phyloP scores from a whole-genome alignment of 1,284 basidiomycete species.

The Kwoniella shivajii region DNA sequence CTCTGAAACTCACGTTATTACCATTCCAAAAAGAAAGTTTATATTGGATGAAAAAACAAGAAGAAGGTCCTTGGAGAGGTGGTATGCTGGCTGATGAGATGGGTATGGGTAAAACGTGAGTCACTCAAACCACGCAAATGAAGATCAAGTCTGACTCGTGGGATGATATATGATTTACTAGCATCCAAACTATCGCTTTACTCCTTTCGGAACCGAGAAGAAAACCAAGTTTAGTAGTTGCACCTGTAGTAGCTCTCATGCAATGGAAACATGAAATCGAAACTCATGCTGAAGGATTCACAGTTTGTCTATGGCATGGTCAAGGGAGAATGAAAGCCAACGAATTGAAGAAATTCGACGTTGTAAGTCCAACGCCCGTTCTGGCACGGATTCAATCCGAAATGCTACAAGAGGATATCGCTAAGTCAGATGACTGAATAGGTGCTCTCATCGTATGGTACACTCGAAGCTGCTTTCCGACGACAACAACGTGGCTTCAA shows the following conservation, averaged over 20 bases:
- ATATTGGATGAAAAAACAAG: slow-evolving; percentile 95
- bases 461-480: slow-evolving; percentile 89
- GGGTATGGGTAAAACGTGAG: slow-evolving; percentile 84
- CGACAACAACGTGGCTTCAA: slow-evolving; percentile 93
- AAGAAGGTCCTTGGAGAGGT: slow-evolving; percentile 81
- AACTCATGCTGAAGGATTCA: slow-evolving; percentile 73
- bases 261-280: slow-evolving; percentile 98
- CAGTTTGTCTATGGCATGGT: slow-evolving; percentile 90
- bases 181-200: slow-evolving; percentile 93
- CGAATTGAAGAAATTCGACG: slow-evolving; percentile 81
- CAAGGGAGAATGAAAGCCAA: slow-evolving; percentile 60
- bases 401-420: background rate
- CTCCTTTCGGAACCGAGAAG: slow-evolving; percentile 67
- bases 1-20: slow-evolving; percentile 68
- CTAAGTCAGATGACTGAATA: slow-evolving; percentile 13
- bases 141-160: too few relatives aligned
- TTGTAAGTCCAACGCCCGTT: too few relatives aligned
- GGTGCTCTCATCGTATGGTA: slow-evolving; percentile 64
- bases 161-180: slow-evolving; percentile 53
- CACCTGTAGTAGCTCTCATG: slow-evolving; percentile 97
- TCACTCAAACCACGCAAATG: background rate
- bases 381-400: slow-evolving; percentile 2
- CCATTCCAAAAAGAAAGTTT: slow-evolving; percentile 87
- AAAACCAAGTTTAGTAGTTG: slow-evolving; percentile 87
- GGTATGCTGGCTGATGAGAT: slow-evolving; percentile 80